Conservation (phyloP, 1,284 basidiomycete genomes). For the Apiotrichum montevideense region DNA sequence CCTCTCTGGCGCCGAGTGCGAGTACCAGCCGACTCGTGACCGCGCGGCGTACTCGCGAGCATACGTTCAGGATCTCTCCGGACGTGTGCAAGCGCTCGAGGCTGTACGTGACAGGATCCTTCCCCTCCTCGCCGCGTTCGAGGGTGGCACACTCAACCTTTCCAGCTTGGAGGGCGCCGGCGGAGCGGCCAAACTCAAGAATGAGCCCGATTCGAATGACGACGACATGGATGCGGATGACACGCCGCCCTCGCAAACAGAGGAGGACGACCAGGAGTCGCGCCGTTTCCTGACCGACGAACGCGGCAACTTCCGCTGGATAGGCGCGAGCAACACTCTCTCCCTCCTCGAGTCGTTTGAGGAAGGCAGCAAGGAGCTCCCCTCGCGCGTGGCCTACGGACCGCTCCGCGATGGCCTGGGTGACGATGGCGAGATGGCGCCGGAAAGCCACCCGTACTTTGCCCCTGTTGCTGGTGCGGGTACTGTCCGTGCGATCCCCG, state of each 20-base stretch:
- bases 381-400: slow-evolving; percentile 11
- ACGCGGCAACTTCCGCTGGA: slow-evolving; percentile 84
- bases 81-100: slow-evolving; percentile 43
- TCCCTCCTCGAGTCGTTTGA: slow-evolving; percentile 80
- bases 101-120: slow-evolving; percentile 27
- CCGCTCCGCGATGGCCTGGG: slow-evolving; percentile 5
- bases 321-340: slow-evolving; percentile 83
- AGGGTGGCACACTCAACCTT: slow-evolving; percentile 16
- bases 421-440: slow-evolving; percentile 6
- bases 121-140: slow-evolving; percentile 36
- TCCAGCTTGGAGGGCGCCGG: background rate
- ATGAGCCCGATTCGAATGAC: slow-evolving; percentile 1
- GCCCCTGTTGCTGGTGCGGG: slow-evolving; percentile 81
- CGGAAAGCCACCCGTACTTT: slow-evolving; percentile 58
- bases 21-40: slow-evolving; percentile 43
- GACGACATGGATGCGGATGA: background rate
- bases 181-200: background rate
- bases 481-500: slow-evolving; percentile 71
- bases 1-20: slow-evolving; percentile 33
- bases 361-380: slow-evolving; percentile 6
- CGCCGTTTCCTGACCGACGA: slow-evolving; percentile 51
- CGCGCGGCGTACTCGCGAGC: slow-evolving; percentile 42
- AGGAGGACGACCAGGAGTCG: slow-evolving; percentile 50
- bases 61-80: slow-evolving; percentile 43
- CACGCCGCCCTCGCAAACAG: slow-evolving; percentile 22